A percentile compares a stretch with the other conserved stretches of the same genome.
phyloP scores from a whole-genome alignment of 2,329 filamentous ascomycete genomes.

The Stachybotrys echinatus region DNA sequence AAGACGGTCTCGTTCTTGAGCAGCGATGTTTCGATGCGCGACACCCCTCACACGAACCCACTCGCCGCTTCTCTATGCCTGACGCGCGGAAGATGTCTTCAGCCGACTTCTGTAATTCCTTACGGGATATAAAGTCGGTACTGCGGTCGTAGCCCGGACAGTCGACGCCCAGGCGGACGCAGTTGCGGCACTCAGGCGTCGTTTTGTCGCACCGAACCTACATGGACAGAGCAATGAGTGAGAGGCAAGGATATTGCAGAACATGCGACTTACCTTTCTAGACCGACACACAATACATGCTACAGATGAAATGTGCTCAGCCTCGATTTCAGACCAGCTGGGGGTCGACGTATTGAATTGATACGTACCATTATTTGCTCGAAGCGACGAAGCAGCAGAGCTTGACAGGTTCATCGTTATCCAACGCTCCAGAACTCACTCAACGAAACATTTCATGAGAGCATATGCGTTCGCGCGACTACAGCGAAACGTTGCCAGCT shows the following conservation, averaged over 20 bases:
- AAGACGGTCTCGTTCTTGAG: slow-evolving; percentile 17
- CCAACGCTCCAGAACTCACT: too few species aligned
- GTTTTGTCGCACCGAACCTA: neutral
- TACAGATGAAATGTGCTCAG: too few species aligned
- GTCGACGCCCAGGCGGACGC: slow-evolving; percentile 15
- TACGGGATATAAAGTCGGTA: slow-evolving; percentile 11
- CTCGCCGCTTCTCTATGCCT: slow-evolving; percentile 19
- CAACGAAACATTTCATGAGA: too few species aligned
- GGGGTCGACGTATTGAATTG: too few species aligned
- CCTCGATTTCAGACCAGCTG: too few species aligned
- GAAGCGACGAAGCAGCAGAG: too few species aligned
- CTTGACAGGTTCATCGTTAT: too few species aligned
- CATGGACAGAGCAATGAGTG: neutral
- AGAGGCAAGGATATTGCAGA: too few species aligned
- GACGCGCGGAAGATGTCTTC: slow-evolving; percentile 19
- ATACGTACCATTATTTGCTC: too few species aligned
- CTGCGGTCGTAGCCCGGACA: slow-evolving; percentile 17
- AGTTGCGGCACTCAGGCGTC: slow-evolving; percentile 5
- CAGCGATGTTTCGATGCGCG: slow-evolving; percentile 19
- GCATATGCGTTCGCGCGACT: too few species aligned
- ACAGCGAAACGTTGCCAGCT: too few species aligned
- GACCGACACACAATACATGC: neutral
- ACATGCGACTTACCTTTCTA: neutral
- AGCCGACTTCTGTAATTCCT: slow-evolving; percentile 14
- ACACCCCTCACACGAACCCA: slow-evolving; percentile 21